Percentiles rank a stretch among this genome's conserved stretches.
These are phyloP conservation scores for Aspergillus ruber DNA, from an alignment of 2,329 filamentous ascomycete species.

Conservation along the genomic window DNA sequence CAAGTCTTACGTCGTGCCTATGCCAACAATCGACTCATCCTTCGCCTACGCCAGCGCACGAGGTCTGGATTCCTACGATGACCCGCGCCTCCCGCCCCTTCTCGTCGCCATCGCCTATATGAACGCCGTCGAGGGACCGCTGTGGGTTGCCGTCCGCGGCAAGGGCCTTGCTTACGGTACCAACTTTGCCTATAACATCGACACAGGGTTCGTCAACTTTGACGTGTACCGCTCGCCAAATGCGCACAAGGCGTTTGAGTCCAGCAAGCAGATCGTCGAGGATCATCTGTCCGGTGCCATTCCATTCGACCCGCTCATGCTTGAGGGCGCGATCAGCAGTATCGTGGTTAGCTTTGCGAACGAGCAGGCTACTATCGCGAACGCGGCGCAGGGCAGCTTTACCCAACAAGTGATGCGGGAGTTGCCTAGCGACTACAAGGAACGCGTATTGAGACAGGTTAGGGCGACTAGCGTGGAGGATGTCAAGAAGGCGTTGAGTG, in stretches of 20 bases:
- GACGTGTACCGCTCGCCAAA: conserved; percentile 87
- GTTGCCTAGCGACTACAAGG: conserved; percentile 69
- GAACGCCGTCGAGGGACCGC: conserved; percentile 84
- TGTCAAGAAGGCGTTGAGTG: conserved; percentile 65
- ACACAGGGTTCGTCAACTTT: conserved; percentile 75
- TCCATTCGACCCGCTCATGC: conserved; percentile 69
- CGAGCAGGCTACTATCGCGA: conserved; percentile 77
- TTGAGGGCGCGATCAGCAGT: conserved; percentile 84
- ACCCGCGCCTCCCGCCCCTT: conserved; percentile 73
- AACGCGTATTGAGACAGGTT: conserved; percentile 69
- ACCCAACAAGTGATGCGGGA: conserved; percentile 71
- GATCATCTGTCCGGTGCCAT: conserved; percentile 66
- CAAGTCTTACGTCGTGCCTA: conserved; percentile 73
- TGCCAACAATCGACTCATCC: conserved; percentile 88
- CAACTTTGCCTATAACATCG: conserved; percentile 68
- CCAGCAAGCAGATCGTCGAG: conserved; percentile 66
- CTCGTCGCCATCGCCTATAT: conserved; percentile 87
- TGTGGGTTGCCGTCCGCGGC: conserved; percentile 89
- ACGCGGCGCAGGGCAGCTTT: conserved; percentile 77
- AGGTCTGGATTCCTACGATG: conserved; percentile 67
- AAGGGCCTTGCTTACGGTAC: conserved; percentile 90
- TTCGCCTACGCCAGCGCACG: conserved; percentile 71
- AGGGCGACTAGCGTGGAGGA: conserved; percentile 69
- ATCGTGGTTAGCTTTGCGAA: conserved; percentile 84
- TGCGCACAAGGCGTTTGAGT: conserved; percentile 75